A percentile compares a stretch with the other conserved stretches of the same genome.
Evolutionary conservation across 2,329 filamentous ascomycete genomes (phyloP).

Genomic region (Plenodomus tracheiphilus): DNA sequence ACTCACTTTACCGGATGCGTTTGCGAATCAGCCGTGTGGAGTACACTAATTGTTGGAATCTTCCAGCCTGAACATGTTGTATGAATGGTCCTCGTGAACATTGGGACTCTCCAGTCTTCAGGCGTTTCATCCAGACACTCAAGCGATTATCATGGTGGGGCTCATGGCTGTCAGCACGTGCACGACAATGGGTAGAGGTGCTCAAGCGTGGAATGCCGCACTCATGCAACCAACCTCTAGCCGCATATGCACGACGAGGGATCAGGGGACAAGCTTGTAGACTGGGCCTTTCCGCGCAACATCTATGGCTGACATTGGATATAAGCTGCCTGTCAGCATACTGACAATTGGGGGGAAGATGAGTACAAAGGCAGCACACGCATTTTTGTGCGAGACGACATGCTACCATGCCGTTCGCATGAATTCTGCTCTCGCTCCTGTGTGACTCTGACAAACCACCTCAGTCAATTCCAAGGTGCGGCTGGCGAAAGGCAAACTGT

Average conservation of each 20-base stretch:
- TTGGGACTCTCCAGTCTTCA: not conserved
- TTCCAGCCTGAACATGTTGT: not conserved
- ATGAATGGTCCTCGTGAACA: not conserved
- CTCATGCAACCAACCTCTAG: slow-evolving; percentile 41
- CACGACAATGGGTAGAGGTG: slow-evolving; percentile 5
- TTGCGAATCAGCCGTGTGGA: not conserved
- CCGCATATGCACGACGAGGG: slow-evolving; percentile 42
- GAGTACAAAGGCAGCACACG: not conserved
- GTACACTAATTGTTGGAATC: not conserved
- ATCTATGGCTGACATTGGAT: slow-evolving; percentile 23
- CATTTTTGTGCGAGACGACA: slow-evolving; percentile 6
- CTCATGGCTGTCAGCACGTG: not conserved
- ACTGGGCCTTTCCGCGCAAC: slow-evolving; percentile 20
- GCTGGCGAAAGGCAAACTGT: not conserved
- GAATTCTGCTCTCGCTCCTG: not conserved
- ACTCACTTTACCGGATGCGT: not conserved
- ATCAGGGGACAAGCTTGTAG: slow-evolving; percentile 24
- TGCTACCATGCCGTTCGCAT: slow-evolving; percentile 1
- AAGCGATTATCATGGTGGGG: not conserved
- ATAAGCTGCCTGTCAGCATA: slow-evolving; percentile 16
- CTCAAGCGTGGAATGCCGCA: slow-evolving; percentile 34
- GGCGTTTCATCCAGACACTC: not conserved
- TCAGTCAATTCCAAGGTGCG: not conserved
- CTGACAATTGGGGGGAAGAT: slow-evolving; percentile 9
- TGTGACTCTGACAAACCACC: not conserved